Conservation (phyloP, 768 basidiomycete genomes). For the Lactarius pseudohatsudake region DNA sequence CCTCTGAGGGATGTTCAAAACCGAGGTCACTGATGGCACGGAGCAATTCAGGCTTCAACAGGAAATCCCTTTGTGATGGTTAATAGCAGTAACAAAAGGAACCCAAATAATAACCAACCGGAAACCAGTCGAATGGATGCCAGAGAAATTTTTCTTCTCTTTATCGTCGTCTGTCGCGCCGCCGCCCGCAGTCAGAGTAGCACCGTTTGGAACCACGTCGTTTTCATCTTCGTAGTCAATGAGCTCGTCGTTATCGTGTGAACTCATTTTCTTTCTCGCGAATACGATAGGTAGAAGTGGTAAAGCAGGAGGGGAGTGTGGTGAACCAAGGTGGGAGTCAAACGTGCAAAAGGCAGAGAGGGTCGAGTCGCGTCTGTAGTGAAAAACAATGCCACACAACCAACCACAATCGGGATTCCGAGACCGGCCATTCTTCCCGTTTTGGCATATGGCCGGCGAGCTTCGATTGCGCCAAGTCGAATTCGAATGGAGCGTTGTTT, state of each 20-base stretch:
- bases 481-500: neutral
- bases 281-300: slow-evolving; percentile 33
- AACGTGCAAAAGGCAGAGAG: slow-evolving; percentile 13
- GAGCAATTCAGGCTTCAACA: slow-evolving; percentile 94
- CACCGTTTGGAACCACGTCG: slow-evolving; percentile 66
- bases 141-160: slow-evolving; percentile 98
- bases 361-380: slow-evolving; percentile 20
- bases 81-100: slow-evolving; percentile 13
- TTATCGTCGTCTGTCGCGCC: slow-evolving; percentile 58
- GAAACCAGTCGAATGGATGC: slow-evolving; percentile 99
- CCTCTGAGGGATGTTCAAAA: slow-evolving; percentile 99
- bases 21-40: slow-evolving; percentile 99
- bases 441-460: neutral
- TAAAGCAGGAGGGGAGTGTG: slow-evolving; percentile 34
- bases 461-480: slow-evolving; percentile 1
- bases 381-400: slow-evolving; percentile 27
- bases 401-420: slow-evolving; percentile 7
- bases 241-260: slow-evolving; percentile 86
- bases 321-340: slow-evolving; percentile 28
- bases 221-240: slow-evolving; percentile 95
- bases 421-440: slow-evolving; percentile 1
- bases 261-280: slow-evolving; percentile 55
- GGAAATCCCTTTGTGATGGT: slow-evolving; percentile 72
- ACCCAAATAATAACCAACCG: slow-evolving; percentile 52
- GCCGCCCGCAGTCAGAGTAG: slow-evolving; percentile 45